Evolutionary conservation across 768 basidiomycete species (phyloP).

Genomic region (Tylopilus plumbeoviolaceoides): DNA sequence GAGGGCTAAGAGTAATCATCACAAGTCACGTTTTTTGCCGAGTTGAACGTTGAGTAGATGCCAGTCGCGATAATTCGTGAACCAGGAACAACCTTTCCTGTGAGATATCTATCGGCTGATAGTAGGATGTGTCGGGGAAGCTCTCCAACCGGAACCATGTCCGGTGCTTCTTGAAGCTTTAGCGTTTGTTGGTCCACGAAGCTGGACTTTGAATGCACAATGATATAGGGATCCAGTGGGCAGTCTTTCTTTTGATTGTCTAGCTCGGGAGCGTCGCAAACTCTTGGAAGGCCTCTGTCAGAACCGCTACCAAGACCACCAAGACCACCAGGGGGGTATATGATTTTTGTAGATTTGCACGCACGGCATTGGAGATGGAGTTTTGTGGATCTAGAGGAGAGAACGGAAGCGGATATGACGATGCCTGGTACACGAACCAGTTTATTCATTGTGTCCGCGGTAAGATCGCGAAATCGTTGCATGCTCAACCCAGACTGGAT

Average conservation of each 20-base stretch:
- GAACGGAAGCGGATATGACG: conserved; percentile 92
- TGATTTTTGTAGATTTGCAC: conserved; percentile 74
- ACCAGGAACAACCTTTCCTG: conserved; percentile 92
- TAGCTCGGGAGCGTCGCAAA: conserved; percentile 76
- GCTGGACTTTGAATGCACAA: conserved; percentile 88
- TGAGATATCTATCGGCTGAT: conserved; percentile 85
- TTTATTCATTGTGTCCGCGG: conserved; percentile 91
- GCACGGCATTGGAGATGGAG: conserved; percentile 91
- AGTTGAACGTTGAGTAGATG: conserved; percentile 94
- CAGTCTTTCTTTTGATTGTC: conserved; percentile 93
- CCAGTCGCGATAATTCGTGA: conserved; percentile 95
- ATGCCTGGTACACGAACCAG: conserved; percentile 97
- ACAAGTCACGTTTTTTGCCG: conserved; percentile 69
- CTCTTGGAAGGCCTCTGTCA: conserved; percentile 79
- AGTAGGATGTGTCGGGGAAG: conserved; percentile 93
- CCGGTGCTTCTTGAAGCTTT: conserved; percentile 97
- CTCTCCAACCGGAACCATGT: conserved; percentile 99
- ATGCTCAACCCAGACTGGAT: conserved; percentile 89
- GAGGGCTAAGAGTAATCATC: not conserved
- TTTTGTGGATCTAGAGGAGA: conserved; percentile 90
- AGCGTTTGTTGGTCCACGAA: conserved; percentile 96
- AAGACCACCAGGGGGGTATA: conserved; percentile 73
- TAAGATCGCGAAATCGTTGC: conserved; percentile 90
- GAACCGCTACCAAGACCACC: conserved; percentile 87
- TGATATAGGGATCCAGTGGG: conserved; percentile 92